Percentiles rank a stretch among this genome's conserved stretches.
These are phyloP conservation scores for Yarrowia deformans DNA, from an alignment of 805 yeast species.

Conservation along the genomic window DNA sequence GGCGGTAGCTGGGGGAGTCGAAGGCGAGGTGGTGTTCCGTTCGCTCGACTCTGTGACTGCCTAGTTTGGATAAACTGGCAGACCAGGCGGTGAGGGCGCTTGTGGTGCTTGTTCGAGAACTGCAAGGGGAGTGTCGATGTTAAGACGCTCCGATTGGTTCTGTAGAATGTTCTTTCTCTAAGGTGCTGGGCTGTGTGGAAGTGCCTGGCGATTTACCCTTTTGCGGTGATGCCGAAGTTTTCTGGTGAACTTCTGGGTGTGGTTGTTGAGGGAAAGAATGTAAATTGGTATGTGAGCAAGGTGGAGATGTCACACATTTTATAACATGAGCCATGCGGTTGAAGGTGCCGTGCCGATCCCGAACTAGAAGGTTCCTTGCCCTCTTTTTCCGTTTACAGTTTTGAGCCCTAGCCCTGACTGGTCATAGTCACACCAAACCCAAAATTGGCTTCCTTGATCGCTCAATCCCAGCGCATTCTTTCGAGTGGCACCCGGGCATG, in stretches of 20 bases:
- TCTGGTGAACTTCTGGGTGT: slow-evolving; percentile 1
- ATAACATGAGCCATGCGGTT: slow-evolving; percentile 36
- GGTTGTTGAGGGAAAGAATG: slow-evolving; percentile 21
- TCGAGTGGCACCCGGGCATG: neutral
- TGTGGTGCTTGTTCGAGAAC: slow-evolving; percentile 19
- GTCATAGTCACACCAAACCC: slow-evolving; percentile 33
- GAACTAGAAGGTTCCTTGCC: slow-evolving; percentile 13
- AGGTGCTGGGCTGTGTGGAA: slow-evolving; percentile 6
- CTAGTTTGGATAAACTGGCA: slow-evolving; percentile 29
- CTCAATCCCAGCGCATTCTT: neutral
- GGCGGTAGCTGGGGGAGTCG: slow-evolving; percentile 38
- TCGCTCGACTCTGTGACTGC: slow-evolving; percentile 39
- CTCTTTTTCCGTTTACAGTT: neutral
- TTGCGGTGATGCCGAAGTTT: slow-evolving; percentile 21
- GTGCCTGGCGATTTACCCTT: slow-evolving; percentile 15
- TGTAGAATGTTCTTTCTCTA: slow-evolving; percentile 5
- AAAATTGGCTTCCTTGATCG: neutral
- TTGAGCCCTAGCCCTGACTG: slow-evolving; percentile 26
- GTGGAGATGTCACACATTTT: slow-evolving; percentile 21
- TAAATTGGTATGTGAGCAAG: slow-evolving; percentile 7
- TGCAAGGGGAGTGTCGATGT: slow-evolving; percentile 24
- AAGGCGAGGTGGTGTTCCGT: slow-evolving; percentile 39
- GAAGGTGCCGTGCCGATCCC: slow-evolving; percentile 11
- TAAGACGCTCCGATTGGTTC: slow-evolving; percentile 33
- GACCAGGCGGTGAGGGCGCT: slow-evolving; percentile 32